Evolutionary conservation across 148 eudicot genomes (phyloP).

Genomic region (Dianthus caryophyllus): DNA sequence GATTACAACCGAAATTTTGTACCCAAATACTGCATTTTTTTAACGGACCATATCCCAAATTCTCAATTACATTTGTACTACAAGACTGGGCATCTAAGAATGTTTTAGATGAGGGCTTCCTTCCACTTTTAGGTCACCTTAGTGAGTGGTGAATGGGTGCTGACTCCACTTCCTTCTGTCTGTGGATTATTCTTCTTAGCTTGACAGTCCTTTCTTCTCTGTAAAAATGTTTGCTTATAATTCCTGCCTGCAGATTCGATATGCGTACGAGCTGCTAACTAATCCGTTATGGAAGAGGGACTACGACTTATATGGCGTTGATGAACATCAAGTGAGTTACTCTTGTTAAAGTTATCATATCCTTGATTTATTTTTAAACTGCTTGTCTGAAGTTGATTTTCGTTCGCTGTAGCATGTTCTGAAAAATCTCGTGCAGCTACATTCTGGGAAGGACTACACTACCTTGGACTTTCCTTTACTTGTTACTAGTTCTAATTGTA

Average conservation of each 20-base stretch:
- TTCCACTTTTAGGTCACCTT: neutral
- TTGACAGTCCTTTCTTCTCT: slow-evolving; percentile 1
- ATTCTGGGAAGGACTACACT: slow-evolving; percentile 42
- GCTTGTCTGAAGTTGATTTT: slow-evolving; percentile 8
- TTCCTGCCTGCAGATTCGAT: slow-evolving; percentile 49
- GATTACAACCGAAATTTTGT: too few relatives aligned
- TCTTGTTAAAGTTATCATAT: slow-evolving; percentile 1
- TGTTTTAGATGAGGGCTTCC: neutral
- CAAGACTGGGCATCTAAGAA: too few relatives aligned
- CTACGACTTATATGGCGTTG: slow-evolving; percentile 69
- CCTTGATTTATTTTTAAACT: neutral
- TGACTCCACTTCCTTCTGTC: slow-evolving; percentile 7
- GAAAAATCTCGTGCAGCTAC: slow-evolving; percentile 39
- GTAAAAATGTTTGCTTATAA: slow-evolving; percentile 5
- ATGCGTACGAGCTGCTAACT: slow-evolving; percentile 82
- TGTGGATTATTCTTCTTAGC: neutral
- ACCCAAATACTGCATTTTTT: too few relatives aligned
- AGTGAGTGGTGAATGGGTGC: neutral
- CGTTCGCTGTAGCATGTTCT: slow-evolving; percentile 53
- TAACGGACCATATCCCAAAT: too few relatives aligned
- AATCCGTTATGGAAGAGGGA: slow-evolving; percentile 79
- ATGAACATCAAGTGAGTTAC: slow-evolving; percentile 65
- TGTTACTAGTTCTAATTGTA: slow-evolving; percentile 47
- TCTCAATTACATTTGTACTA: too few relatives aligned
- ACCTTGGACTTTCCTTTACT: slow-evolving; percentile 53